Conservation (phyloP, 225 moss, liverwort and hornwort species). For the Sphagnum contortum region DNA sequence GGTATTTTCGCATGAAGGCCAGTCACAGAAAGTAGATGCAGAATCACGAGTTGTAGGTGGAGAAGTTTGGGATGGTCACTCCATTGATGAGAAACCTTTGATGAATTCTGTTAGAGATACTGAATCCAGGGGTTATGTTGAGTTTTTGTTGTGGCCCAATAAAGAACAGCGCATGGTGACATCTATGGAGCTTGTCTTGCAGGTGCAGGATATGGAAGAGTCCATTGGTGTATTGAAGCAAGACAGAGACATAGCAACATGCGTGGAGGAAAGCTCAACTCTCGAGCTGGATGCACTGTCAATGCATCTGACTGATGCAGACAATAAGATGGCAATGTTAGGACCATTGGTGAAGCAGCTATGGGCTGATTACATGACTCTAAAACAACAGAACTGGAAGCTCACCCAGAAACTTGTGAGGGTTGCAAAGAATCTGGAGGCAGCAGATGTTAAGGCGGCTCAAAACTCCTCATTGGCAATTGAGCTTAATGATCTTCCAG, state of each 20-base stretch:
- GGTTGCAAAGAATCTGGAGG: too few species aligned
- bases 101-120: constrained; percentile 7
- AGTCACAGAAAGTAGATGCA: constrained; percentile 18
- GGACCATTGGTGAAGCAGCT: constrained; percentile 16
- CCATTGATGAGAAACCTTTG: constrained; percentile 1
- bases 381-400: constrained; percentile 18
- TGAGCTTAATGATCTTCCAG: too few species aligned
- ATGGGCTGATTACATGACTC: constrained; percentile 17
- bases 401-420: constrained; percentile 8
- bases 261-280: constrained; percentile 17
- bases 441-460: too few species aligned
- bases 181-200: neutral
- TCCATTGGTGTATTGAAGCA: constrained; percentile 18
- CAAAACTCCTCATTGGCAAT: too few species aligned
- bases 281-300: constrained; percentile 14
- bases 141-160: constrained; percentile 14
- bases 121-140: constrained; percentile 4
- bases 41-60: constrained; percentile 11
- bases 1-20: neutral
- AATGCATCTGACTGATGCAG: constrained; percentile 17
- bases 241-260: constrained; percentile 17
- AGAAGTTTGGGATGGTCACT: too few species aligned
- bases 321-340: constrained; percentile 18
- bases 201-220: constrained; percentile 29
- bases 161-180: constrained; percentile 2